phyloP scores from a whole-genome alignment of 1,284 basidiomycete genomes.

The Mycosarcoma maydis region DNA sequence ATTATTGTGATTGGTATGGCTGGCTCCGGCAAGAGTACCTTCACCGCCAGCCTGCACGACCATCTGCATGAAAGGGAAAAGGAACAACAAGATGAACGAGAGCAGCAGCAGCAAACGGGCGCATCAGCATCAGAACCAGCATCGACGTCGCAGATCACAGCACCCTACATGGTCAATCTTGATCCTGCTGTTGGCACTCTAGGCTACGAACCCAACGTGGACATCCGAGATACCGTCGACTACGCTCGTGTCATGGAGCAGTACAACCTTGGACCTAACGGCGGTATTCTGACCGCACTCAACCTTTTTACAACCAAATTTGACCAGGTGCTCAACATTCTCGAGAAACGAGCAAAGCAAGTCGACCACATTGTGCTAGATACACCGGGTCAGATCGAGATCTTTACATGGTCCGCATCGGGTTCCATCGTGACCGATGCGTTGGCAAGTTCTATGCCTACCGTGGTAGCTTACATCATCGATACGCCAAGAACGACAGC shows the following conservation, averaged over 20 bases:
- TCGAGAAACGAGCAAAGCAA: slow-evolving; percentile 86
- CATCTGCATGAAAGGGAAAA: slow-evolving; percentile 43
- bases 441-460: slow-evolving; percentile 90
- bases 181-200: slow-evolving; percentile 92
- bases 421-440: slow-evolving; percentile 98
- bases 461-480: slow-evolving; percentile 95
- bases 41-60: slow-evolving; percentile 73
- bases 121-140: slow-evolving; percentile 2
- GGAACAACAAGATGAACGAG: slow-evolving; percentile 23
- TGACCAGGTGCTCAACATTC: slow-evolving; percentile 90
- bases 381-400: slow-evolving; percentile 99
- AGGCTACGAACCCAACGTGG: slow-evolving; percentile 95
- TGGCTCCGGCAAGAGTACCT: slow-evolving; percentile 94
- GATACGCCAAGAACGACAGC: slow-evolving; percentile 94
- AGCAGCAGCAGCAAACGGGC: not conserved
- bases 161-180: slow-evolving; percentile 93
- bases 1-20: slow-evolving; percentile 78
- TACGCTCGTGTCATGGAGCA: slow-evolving; percentile 99
- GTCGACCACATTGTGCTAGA: slow-evolving; percentile 93
- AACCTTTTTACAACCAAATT: slow-evolving; percentile 99
- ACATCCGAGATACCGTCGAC: slow-evolving; percentile 96
- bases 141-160: slow-evolving; percentile 68
- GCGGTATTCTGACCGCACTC: slow-evolving; percentile 93
- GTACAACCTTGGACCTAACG: slow-evolving; percentile 98
- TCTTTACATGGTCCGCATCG: slow-evolving; percentile 99